These are phyloP conservation scores for Solanum etuberosum DNA, from an alignment of 257 asterid species.

Conservation along the genomic window DNA sequence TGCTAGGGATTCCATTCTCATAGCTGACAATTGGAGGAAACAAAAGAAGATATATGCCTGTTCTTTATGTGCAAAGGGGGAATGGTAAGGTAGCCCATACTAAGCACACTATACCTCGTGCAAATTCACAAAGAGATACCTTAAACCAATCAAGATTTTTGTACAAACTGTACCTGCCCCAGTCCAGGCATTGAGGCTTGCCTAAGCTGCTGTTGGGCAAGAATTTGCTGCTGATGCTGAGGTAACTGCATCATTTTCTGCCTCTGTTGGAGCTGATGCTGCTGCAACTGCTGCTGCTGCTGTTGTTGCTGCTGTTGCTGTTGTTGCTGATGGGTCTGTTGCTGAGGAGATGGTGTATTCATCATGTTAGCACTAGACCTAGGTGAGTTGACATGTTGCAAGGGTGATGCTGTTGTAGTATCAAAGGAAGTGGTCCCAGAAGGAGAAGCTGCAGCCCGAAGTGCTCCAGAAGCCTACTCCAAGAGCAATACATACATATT, in stretches of 20 bases:
- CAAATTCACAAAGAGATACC: not conserved
- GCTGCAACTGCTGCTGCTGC: constrained; percentile 36
- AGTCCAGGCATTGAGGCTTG: constrained; percentile 70
- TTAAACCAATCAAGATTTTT: not conserved
- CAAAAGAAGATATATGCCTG: not conserved
- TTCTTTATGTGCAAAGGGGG: not conserved
- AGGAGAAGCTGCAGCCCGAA: constrained; percentile 88
- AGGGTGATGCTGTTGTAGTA: constrained; percentile 66
- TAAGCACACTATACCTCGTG: not conserved
- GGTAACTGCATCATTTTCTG: constrained; percentile 83
- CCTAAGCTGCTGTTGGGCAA: constrained; percentile 76
- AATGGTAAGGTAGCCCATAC: not conserved
- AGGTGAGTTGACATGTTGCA: constrained; percentile 90
- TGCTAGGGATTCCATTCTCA: not conserved
- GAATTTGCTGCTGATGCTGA: constrained; percentile 70
- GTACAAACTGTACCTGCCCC: constrained; percentile 57
- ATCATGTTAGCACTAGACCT: constrained; percentile 78
- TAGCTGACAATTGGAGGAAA: not conserved
- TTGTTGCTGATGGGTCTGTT: constrained; percentile 46
- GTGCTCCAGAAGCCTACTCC: constrained; percentile 67
- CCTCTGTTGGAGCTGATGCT: constrained; percentile 40
- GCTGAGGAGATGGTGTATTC: constrained; percentile 99
- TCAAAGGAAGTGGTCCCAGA: constrained; percentile 59
- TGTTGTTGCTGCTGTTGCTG: constrained; percentile 34
- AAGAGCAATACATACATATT: constrained; percentile 1